A percentile compares a stretch with the other conserved stretches of the same genome.
Evolutionary conservation across 2,329 filamentous ascomycete genomes (phyloP).

Genomic region (Fusarium sarcochroum): DNA sequence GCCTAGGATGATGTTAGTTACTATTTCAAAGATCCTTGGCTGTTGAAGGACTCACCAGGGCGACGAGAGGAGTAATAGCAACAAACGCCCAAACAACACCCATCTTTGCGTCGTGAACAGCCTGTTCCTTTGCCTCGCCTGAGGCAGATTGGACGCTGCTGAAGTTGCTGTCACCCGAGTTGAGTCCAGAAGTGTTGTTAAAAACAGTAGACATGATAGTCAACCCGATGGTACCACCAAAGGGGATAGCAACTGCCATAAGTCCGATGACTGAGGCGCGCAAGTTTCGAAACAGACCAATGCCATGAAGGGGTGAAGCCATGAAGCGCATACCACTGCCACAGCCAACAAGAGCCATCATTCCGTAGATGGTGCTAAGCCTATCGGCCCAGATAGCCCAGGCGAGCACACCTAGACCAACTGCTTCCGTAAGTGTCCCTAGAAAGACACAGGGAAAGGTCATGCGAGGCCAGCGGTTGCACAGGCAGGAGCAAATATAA

Average conservation of each 20-base stretch:
- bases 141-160: slow-evolving; percentile 39
- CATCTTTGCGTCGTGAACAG: slow-evolving; percentile 53
- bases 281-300: slow-evolving; percentile 71
- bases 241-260: slow-evolving; percentile 70
- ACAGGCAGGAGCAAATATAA: slow-evolving; percentile 69
- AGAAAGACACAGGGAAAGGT: slow-evolving; percentile 72
- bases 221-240: slow-evolving; percentile 75
- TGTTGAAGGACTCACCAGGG: slow-evolving; percentile 50
- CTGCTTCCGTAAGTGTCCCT: slow-evolving; percentile 68
- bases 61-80: slow-evolving; percentile 71
- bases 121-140: slow-evolving; percentile 21
- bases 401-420: slow-evolving; percentile 70
- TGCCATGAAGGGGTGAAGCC: slow-evolving; percentile 72
- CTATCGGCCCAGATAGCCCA: slow-evolving; percentile 68
- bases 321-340: slow-evolving; percentile 77
- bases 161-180: slow-evolving; percentile 44
- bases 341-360: slow-evolving; percentile 74
- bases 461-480: slow-evolving; percentile 72
- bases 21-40: neutral
- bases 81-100: slow-evolving; percentile 78
- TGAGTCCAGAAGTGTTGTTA: slow-evolving; percentile 66
- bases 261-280: slow-evolving; percentile 72
- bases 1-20: slow-evolving; percentile 39
- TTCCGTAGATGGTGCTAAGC: slow-evolving; percentile 69
- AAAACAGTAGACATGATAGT: slow-evolving; percentile 79